Percentiles rank a stretch among this genome's conserved stretches.
Evolutionary conservation across 108 stramenopile species (phyloP).

Genomic region (Skeletonema tropicum): DNA sequence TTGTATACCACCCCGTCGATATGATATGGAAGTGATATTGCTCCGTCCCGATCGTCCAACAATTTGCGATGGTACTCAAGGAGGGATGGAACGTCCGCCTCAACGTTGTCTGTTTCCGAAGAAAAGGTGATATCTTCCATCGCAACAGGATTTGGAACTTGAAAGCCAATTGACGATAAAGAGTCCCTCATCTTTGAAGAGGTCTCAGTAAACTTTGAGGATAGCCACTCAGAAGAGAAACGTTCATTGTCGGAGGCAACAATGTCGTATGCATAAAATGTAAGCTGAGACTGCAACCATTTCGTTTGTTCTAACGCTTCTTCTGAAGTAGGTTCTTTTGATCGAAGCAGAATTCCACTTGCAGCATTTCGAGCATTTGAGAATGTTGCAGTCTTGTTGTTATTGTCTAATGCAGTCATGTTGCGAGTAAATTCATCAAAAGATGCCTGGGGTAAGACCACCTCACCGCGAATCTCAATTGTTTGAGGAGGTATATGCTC

Average conservation of each 20-base stretch:
- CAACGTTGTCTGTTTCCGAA: slow-evolving; percentile 18
- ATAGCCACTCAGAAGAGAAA: not conserved
- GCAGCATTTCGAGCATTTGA: slow-evolving; percentile 94
- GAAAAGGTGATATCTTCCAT: slow-evolving; percentile 41
- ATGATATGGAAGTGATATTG: slow-evolving; percentile 61
- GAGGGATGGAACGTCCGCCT: slow-evolving; percentile 35
- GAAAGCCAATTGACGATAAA: slow-evolving; percentile 64
- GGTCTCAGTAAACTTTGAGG: slow-evolving; percentile 16
- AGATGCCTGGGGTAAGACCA: slow-evolving; percentile 66
- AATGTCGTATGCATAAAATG: slow-evolving; percentile 91
- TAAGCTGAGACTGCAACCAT: slow-evolving; percentile 57
- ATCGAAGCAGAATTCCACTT: slow-evolving; percentile 85
- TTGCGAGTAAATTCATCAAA: slow-evolving; percentile 49
- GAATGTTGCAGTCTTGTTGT: slow-evolving; percentile 41
- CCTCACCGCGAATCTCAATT: slow-evolving; percentile 93
- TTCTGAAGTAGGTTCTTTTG: slow-evolving; percentile 55
- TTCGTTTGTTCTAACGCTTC: slow-evolving; percentile 33
- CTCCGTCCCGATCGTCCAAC: slow-evolving; percentile 45
- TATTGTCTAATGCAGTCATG: slow-evolving; percentile 5
- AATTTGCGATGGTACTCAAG: slow-evolving; percentile 60
- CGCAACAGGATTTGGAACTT: slow-evolving; percentile 55
- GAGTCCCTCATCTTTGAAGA: slow-evolving; percentile 44
- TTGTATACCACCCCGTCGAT: slow-evolving; percentile 96
- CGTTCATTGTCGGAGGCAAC: slow-evolving; percentile 14
- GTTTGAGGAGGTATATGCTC: slow-evolving; percentile 14